Evolutionary conservation across 1,139 yeast genomes (phyloP).

Genomic region (Pichia terricola): DNA sequence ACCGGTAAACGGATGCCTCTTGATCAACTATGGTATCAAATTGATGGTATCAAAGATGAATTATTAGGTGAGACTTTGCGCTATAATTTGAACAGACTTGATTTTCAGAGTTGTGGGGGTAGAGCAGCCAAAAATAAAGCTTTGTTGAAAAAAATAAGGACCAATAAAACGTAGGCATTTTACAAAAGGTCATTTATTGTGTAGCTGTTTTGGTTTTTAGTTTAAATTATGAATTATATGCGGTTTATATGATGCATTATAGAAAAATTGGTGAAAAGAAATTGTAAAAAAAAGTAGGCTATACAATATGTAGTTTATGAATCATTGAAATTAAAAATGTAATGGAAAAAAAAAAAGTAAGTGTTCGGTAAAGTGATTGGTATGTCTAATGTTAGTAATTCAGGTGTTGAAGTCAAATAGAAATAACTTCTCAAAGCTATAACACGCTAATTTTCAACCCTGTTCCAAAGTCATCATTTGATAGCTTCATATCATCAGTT

Average conservation of each 20-base stretch:
- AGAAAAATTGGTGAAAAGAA: too few species aligned
- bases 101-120: slow-evolving; percentile 22
- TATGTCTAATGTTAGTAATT: too few species aligned
- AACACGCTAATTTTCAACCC: slow-evolving; percentile 11
- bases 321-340: too few species aligned
- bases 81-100: slow-evolving; percentile 26
- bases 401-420: too few species aligned
- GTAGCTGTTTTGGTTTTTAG: neutral
- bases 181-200: neutral
- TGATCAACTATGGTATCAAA: slow-evolving; percentile 72
- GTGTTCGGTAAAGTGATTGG: too few species aligned
- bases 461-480: slow-evolving; percentile 7
- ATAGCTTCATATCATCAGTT: neutral
- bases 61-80: slow-evolving; percentile 41
- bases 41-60: slow-evolving; percentile 73
- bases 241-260: too few species aligned
- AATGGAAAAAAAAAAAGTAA: too few species aligned
- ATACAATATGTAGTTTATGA: too few species aligned
- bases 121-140: neutral
- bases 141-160: neutral
- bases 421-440: too few species aligned
- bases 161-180: neutral
- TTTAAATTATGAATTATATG: neutral
- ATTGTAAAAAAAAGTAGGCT: too few species aligned
- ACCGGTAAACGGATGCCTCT: slow-evolving; percentile 54